Evolutionary conservation across 257 asterid species (phyloP).

Genomic region (Ilex asprella): DNA sequence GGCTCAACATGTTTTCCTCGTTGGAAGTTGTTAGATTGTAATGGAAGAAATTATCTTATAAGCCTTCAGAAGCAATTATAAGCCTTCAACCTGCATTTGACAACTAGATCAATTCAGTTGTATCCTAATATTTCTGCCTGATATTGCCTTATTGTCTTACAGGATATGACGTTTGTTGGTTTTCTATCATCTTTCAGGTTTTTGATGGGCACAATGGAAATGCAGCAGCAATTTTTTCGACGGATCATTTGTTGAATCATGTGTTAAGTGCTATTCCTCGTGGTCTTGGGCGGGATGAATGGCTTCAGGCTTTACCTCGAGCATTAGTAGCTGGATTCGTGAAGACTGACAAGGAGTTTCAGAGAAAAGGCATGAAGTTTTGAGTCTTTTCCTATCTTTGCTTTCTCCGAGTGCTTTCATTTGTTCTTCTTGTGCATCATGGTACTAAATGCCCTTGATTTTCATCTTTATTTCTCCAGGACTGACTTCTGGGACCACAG

Average conservation of each 20-base stretch:
- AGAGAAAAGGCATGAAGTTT: not conserved
- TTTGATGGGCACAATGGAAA: conserved; percentile 3
- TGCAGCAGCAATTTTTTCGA: not conserved
- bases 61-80: too few species aligned
- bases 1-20: too few species aligned
- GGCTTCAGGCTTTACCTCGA: conserved; percentile 4
- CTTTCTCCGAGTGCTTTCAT: not conserved
- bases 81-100: too few species aligned
- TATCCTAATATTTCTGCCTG: not conserved
- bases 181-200: not conserved
- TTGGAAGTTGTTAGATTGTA: too few species aligned
- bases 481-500: not conserved
- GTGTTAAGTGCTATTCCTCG: not conserved
- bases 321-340: conserved; percentile 1
- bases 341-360: conserved; percentile 6
- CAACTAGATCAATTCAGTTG: too few species aligned
- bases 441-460: too few species aligned
- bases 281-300: not conserved
- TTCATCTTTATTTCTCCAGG: not conserved
- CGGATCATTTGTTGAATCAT: not conserved
- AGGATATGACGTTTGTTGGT: not conserved
- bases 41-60: too few species aligned
- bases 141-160: not conserved
- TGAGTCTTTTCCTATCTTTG: not conserved
- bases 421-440: not conserved